Evolutionary conservation across 1,139 yeast genomes (phyloP), one percentile per base, ranked within the genome.

Genomic region (Kodamaea fungicola): DNA sequence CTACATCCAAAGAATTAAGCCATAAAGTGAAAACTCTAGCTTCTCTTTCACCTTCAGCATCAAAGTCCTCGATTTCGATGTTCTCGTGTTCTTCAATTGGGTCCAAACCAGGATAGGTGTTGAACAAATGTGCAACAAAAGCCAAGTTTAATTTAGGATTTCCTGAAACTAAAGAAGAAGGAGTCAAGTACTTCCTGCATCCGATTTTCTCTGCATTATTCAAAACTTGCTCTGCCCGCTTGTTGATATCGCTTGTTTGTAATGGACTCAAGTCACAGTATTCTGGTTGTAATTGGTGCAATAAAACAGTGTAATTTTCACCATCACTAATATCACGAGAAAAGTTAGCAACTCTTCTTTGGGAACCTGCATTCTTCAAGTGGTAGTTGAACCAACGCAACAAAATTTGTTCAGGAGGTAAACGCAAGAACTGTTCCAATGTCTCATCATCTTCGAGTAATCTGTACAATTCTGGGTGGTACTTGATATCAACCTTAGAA

Each of bases 31-130:
- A 92, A 4, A 92, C 99, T 60, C 99, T 80, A 1, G 98, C 98
- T 68, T 92, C 99, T 67, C 98, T 84, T 67, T 92, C 99, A 45
- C 99, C 99, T 67, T 94, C 98, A 12, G 98, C 98, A 60, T 92
- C 99, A 55, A 94, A 92, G 50, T 89, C 98, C 60, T 84, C 92
- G 51, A 90, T 86, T 55, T 83, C 94, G 22, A 86, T 84, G 54
- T 81, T 83, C 60, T 92, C 98, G 43, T 74, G 78, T 62, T 92
- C 98, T 56, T 88, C 95, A 48, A 92, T 78, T 44, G 98, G 97
- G 45, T 89, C 97, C 52, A 92, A 76, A 36, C 98, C 97, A 36
- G 99, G 99, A 55, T 88, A 82, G 4, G 96, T 90, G 67, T 92
- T 92, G 75, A 92, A 92, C 57, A 92, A 72, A 59, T 92, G 95